These are phyloP conservation scores for Byssochlamys sp. DNA, from an alignment of 2,329 filamentous ascomycete genomes.

Conservation along the genomic window DNA sequence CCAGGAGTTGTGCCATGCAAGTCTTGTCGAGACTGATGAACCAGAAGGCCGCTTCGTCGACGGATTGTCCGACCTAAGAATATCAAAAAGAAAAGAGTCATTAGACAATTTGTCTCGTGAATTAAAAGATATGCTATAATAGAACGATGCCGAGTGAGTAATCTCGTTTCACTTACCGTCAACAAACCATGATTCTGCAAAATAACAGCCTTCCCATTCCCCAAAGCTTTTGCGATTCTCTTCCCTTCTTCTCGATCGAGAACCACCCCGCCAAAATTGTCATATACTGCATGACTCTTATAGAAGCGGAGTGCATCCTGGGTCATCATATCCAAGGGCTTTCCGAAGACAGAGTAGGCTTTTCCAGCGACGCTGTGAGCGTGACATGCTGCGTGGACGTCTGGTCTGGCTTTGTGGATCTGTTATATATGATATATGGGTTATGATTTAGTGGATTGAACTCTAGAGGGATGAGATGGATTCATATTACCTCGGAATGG, in stretches of 20 bases:
- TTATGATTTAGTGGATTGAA: neutral
- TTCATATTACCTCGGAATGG: slow-evolving; percentile 30
- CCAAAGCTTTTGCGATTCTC: slow-evolving; percentile 41
- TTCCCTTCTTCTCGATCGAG: slow-evolving; percentile 44
- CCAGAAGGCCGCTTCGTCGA: slow-evolving; percentile 48
- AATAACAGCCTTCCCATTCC: slow-evolving; percentile 43
- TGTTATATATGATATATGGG: neutral
- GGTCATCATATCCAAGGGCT: slow-evolving; percentile 39
- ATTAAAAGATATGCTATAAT: too few species aligned
- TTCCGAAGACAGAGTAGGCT: slow-evolving; percentile 39
- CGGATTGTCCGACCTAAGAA: slow-evolving; percentile 26
- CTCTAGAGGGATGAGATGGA: neutral
- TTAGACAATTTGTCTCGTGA: neutral
- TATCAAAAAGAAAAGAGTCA: neutral
- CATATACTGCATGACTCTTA: slow-evolving; percentile 30
- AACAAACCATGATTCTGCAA: slow-evolving; percentile 49
- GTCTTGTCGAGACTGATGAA: slow-evolving; percentile 33
- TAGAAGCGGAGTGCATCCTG: slow-evolving; percentile 38
- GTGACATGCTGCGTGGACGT: slow-evolving; percentile 36
- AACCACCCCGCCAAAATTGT: slow-evolving; percentile 45
- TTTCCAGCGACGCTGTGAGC: slow-evolving; percentile 40
- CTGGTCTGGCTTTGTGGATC: slow-evolving; percentile 10
- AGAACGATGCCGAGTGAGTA: too few species aligned
- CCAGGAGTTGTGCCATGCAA: slow-evolving; percentile 15
- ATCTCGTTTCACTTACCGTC: slow-evolving; percentile 25